A percentile compares a stretch with the other conserved stretches of the same genome.
Evolutionary conservation across 1,284 basidiomycete species (phyloP).

Genomic region (Lentinus polychrous): DNA sequence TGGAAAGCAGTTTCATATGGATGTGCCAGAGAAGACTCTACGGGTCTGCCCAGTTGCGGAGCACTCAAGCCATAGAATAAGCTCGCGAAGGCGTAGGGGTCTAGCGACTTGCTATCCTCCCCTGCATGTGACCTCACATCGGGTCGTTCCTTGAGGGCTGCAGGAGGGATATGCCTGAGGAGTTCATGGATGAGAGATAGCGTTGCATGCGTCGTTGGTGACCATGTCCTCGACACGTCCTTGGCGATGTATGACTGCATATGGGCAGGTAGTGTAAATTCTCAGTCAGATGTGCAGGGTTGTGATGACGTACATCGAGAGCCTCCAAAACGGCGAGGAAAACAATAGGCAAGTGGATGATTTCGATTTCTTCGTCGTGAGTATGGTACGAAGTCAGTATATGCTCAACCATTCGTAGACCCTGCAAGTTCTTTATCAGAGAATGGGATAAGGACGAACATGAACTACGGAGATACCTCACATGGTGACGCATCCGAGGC

Average conservation of each 20-base stretch:
- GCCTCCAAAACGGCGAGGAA: conserved; percentile 62
- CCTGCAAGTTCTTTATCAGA: conserved; percentile 32
- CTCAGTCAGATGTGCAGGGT: neutral
- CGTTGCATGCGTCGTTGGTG: conserved; percentile 27
- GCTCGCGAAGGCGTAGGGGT: conserved; percentile 50
- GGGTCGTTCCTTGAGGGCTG: conserved; percentile 12
- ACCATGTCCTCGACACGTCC: conserved; percentile 24
- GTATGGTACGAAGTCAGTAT: conserved; percentile 61
- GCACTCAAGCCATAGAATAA: conserved; percentile 50
- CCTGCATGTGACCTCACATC: neutral
- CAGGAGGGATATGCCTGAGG: conserved; percentile 37
- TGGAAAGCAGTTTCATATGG: conserved; percentile 57
- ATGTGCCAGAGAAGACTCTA: conserved; percentile 13
- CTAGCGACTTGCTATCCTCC: conserved; percentile 15
- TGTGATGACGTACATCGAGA: conserved; percentile 44
- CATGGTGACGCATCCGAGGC: conserved; percentile 30
- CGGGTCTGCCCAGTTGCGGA: neutral
- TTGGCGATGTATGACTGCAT: conserved; percentile 34
- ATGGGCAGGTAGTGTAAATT: conserved; percentile 1
- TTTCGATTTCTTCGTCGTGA: conserved; percentile 79
- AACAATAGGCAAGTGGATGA: conserved; percentile 74
- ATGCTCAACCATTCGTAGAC: conserved; percentile 59
- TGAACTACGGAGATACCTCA: conserved; percentile 34
- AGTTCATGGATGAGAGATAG: conserved; percentile 49
- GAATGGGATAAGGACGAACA: neutral